Base-by-base conservation (phyloP, 164 flowering plant genomes). In the Macadamia tetraphylla region DNA sequence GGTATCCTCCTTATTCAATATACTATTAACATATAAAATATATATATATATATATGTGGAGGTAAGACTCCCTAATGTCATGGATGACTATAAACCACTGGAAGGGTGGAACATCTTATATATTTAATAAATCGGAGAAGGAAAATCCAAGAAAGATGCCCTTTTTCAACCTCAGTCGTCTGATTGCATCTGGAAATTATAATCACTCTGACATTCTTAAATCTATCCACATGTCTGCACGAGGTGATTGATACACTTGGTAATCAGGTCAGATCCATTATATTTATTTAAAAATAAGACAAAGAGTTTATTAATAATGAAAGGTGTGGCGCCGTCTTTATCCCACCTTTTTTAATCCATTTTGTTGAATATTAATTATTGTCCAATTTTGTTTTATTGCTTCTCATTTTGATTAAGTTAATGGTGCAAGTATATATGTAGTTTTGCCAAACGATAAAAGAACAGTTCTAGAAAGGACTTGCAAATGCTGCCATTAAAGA, bases 81-180 rank as follows among this genome's bases (percentile, higher is more conserved):
- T 71, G 75, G 80, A 78, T 78, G 81, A 76, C 79, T 46, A 58
- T 64, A 63, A 44, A 58, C 60, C 53, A 63, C 53, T 23, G 17
- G 1, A 46, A 46, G 13, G 51, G 42, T 14, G 14, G 29, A 70
- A 42, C 63, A 63, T 66, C 57, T 66, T 17, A 3, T 30, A 31
- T 42, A 35, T 3, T 10, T 3, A 40, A 48, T 23, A 23, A 23
- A 23, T 46, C 14, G 6, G 31, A 14, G 23, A 49, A 52, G 55
- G n/a, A 29, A 46, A 8, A 8, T 4, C 1, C 3, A 12, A 51
- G 35, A 42, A 46, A 60, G 61, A 29, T 40, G 29, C 17, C 9
- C 65, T 61, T 57, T 66, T 66, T 49, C 51, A 42, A 29, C 2
- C 14, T 6, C 17, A 44, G 57, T 43, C 67, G 29, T 17, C n/a